Conservation (phyloP, 1,139 yeast species). For the Pneumocystis murina region DNA sequence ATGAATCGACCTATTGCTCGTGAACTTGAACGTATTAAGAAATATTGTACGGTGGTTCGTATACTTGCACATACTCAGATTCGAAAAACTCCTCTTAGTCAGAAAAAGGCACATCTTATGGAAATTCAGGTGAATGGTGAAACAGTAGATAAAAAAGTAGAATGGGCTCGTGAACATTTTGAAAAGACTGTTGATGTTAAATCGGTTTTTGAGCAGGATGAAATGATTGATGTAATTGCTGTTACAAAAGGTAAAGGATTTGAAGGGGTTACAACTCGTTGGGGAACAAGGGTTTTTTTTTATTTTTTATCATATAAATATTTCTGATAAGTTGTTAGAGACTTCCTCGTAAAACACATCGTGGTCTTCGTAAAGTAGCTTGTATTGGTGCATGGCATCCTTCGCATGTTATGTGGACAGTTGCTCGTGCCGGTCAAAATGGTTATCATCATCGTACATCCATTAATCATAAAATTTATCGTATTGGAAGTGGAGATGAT, state of each 20-base stretch:
- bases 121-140: slow-evolving; percentile 99
- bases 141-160: slow-evolving; percentile 89
- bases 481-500: slow-evolving; percentile 94
- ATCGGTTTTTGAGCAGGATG: slow-evolving; percentile 95
- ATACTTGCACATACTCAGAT: slow-evolving; percentile 98
- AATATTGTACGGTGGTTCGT: slow-evolving; percentile 97
- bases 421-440: slow-evolving; percentile 99
- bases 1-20: slow-evolving; percentile 80
- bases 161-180: slow-evolving; percentile 97
- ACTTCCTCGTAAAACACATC: slow-evolving; percentile 99
- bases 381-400: slow-evolving; percentile 99
- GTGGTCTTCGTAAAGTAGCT: slow-evolving; percentile 99
- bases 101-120: slow-evolving; percentile 99
- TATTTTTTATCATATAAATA: not conserved
- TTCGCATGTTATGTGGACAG: slow-evolving; percentile 98
- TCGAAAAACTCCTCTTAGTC: slow-evolving; percentile 97
- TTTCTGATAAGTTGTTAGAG: slow-evolving; percentile 18
- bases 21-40: slow-evolving; percentile 96
- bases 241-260: slow-evolving; percentile 99
- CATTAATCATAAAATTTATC: slow-evolving; percentile 99
- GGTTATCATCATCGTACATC: slow-evolving; percentile 99
- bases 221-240: slow-evolving; percentile 95
- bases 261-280: slow-evolving; percentile 99
- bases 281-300: not conserved
- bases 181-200: slow-evolving; percentile 96